phyloP scores from a whole-genome alignment of 441 rosid genomes.

The Capsella rubella region DNA sequence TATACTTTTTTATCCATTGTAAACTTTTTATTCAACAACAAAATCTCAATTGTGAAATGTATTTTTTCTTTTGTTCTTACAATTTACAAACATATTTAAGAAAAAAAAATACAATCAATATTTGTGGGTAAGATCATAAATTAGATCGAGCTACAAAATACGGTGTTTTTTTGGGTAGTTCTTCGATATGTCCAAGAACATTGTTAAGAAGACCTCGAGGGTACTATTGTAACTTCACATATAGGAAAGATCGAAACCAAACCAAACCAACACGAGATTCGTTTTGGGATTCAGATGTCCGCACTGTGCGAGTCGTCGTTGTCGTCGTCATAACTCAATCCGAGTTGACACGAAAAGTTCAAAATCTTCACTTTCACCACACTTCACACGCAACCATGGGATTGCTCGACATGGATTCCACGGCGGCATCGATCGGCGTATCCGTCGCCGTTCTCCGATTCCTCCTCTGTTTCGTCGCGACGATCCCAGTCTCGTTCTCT shows the following conservation, averaged over 20 bases:
- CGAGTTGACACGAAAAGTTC: neutral
- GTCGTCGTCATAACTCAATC: conserved; percentile 21
- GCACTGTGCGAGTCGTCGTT: conserved; percentile 4
- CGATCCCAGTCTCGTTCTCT: conserved; percentile 73
- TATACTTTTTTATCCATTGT: neutral
- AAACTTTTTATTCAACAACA: neutral
- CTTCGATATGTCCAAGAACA: conserved; percentile 25
- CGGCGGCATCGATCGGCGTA: conserved; percentile 82
- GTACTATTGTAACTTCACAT: neutral
- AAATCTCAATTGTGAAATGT: neutral
- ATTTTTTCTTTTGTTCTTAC: neutral
- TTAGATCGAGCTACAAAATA: neutral
- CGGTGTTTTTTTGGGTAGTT: conserved; percentile 11
- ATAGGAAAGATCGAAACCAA: conserved; percentile 21
- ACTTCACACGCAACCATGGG: conserved; percentile 27
- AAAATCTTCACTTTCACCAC: neutral
- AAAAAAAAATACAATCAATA: neutral
- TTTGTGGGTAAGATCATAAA: neutral
- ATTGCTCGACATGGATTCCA: conserved; percentile 56
- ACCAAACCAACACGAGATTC: conserved; percentile 24
- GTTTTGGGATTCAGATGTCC: conserved; percentile 8
- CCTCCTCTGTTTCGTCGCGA: conserved; percentile 85
- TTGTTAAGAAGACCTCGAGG: neutral
- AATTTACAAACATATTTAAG: neutral
- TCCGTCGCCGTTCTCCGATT: conserved; percentile 88